Base-by-base conservation (phyloP, 2,329 filamentous ascomycete genomes). In the Ceratocystis papillata region DNA sequence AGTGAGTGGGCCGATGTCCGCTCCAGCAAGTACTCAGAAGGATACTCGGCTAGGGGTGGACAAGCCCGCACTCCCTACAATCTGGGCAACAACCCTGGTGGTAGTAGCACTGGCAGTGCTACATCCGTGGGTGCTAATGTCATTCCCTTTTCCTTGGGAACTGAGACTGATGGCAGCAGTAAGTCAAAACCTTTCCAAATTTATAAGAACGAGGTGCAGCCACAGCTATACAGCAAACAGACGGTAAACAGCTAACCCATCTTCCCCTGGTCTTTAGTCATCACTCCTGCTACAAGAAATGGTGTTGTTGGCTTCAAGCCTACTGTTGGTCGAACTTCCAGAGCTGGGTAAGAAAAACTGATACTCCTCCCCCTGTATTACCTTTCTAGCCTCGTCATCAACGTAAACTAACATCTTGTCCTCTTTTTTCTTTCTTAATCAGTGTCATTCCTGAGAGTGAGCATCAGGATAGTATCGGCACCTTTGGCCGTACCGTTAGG, bases 1-100 rank as follows among this genome's bases (percentile, higher is more conserved):
- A 86, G 81, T 68, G 88, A 92, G 72, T 91, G 87, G 87, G 87
- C 88, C 0, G 83, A 85, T 67, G 88, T 89, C 84, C 79, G 87
- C 45, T 82, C 79, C 69, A 86, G 79, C 70, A 80, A 83, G 70
- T 87, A 88, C 72, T 86, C 83, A 0, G 85, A 87, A 72, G 87
- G 86, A 1, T 89, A 85, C 71, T 86, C 82, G 50, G 80, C 76
- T 2, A 78, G 85, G 5, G 85, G 85, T 22, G 86, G 85, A 0
- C 86, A 89, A 73, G 79, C 78, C 62, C 77, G 84, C 60, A 85
- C 79, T 70, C 79, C 87, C 0, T 90, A 90, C 71, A 88, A 90
- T 71, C 74, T 89, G 20, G 86, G 84, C 0, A 75, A 83, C 6
- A 87, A 83, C 70, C 87, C 88, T 0, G 86, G 87, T 0, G 87